Evolutionary conservation across 495 filamentous ascomycete species (phyloP).

Genomic region (Cairneyella variabilis): DNA sequence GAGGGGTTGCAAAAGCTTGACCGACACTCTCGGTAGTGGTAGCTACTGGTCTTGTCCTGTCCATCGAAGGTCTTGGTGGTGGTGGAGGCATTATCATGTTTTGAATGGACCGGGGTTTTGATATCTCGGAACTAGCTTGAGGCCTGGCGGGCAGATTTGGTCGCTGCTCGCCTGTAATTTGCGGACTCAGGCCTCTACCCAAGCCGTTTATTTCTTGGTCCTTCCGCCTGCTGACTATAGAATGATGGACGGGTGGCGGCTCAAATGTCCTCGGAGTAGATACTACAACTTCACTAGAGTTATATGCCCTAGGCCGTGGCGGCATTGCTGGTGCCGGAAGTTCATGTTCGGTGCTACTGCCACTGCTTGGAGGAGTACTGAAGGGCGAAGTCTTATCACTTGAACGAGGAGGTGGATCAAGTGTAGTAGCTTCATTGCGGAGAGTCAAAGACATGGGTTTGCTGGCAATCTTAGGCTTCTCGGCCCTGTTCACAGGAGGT

Average conservation of each 20-base stretch:
- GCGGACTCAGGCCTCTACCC: conserved; percentile 26
- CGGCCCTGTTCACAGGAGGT: conserved; percentile 72
- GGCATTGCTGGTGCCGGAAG: conserved; percentile 36
- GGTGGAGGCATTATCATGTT: conserved; percentile 37
- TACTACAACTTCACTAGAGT: conserved; percentile 10
- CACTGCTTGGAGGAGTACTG: conserved; percentile 80
- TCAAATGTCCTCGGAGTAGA: conserved; percentile 31
- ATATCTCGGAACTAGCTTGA: conserved; percentile 30
- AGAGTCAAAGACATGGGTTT: conserved; percentile 36
- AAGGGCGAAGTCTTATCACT: conserved; percentile 76
- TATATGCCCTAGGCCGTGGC: conserved; percentile 26
- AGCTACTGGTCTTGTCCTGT: conserved; percentile 24
- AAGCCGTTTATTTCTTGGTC: conserved; percentile 36
- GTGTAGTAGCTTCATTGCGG: conserved; percentile 22
- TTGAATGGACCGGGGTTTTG: conserved; percentile 22
- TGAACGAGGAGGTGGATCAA: conserved; percentile 10
- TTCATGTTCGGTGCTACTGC: conserved; percentile 53
- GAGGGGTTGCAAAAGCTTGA: conserved; percentile 33
- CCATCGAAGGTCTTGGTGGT: conserved; percentile 39
- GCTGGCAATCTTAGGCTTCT: conserved; percentile 70
- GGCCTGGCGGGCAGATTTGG: conserved; percentile 60
- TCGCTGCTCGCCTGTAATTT: conserved; percentile 42
- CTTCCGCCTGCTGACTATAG: conserved; percentile 29
- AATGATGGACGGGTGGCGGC: conserved; percentile 46
- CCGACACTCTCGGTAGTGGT: conserved; percentile 7